Evolutionary conservation across 2,329 filamentous ascomycete species (phyloP).

Genomic region (Fusarium drepaniforme): DNA sequence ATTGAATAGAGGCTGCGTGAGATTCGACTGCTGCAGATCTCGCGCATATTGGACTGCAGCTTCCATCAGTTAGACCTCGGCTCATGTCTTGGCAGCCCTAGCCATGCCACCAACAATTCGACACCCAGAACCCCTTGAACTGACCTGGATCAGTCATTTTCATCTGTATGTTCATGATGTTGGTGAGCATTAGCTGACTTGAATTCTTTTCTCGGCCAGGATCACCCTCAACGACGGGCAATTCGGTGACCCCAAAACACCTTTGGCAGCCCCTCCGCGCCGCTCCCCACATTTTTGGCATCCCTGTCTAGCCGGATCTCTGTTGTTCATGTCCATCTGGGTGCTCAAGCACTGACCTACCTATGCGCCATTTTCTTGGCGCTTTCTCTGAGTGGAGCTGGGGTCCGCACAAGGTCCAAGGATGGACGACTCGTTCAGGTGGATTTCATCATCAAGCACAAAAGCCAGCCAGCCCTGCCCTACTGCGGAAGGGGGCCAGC

Average conservation of each 20-base stretch:
- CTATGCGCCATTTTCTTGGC: constrained; percentile 42
- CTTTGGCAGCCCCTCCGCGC: neutral
- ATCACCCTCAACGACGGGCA: constrained; percentile 1
- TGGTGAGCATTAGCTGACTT: neutral
- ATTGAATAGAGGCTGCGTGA: neutral
- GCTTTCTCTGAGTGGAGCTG: constrained; percentile 27
- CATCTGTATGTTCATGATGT: neutral
- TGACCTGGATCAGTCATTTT: neutral
- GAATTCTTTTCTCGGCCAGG: neutral
- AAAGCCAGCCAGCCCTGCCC: neutral
- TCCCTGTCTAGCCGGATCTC: constrained; percentile 41
- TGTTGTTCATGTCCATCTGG: constrained; percentile 12
- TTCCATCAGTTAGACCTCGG: constrained; percentile 8
- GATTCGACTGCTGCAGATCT: constrained; percentile 1
- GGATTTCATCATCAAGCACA: constrained; percentile 20
- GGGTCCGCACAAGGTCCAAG: constrained; percentile 29
- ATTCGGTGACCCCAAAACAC: constrained; percentile 1
- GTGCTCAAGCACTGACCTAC: constrained; percentile 11
- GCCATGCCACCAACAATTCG: neutral
- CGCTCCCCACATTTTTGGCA: constrained; percentile 34
- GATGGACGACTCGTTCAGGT: constrained; percentile 11
- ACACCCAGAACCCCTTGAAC: neutral
- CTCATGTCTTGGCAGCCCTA: constrained; percentile 17
- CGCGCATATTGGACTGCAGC: neutral
- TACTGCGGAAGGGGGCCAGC: neutral